A percentile compares a stretch with the other conserved stretches of the same genome.
These are phyloP conservation scores for Acanthamoeba castellanii DNA, from an alignment of 208 protist genomes.

Conservation along the genomic window DNA sequence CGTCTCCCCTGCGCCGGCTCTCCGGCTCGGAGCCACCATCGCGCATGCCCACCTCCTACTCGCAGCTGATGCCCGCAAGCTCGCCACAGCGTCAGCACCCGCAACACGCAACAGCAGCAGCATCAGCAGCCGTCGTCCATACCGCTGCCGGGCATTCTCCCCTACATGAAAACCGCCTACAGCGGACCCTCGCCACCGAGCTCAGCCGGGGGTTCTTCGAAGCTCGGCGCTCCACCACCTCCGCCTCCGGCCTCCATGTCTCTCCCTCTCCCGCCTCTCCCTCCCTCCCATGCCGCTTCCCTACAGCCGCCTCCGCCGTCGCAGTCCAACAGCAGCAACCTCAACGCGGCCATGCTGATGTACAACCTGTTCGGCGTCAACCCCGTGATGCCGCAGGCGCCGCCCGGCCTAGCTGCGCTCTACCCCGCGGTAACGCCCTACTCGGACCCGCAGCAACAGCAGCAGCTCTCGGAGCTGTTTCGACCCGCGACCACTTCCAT, in stretches of 20 bases:
- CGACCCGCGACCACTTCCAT: neutral
- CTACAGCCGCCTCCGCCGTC: neutral
- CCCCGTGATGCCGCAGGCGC: neutral
- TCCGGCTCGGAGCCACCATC: neutral
- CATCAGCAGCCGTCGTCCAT: neutral
- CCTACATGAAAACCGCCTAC: conserved; percentile 22
- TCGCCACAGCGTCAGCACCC: neutral
- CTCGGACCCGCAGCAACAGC: neutral
- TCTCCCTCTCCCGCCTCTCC: neutral
- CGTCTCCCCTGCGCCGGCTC: neutral
- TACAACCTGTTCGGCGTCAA: conserved; percentile 6
- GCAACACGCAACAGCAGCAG: neutral
- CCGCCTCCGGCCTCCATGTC: neutral
- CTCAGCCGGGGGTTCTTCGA: neutral
- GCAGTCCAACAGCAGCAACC: neutral
- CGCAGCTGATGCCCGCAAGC: neutral
- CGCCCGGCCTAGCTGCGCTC: neutral
- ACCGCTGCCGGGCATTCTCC: conserved; percentile 28
- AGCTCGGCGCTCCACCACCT: neutral
- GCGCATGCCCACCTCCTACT: neutral
- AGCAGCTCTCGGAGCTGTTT: neutral
- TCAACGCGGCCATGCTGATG: conserved; percentile 31
- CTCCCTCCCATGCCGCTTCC: neutral
- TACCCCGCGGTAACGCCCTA: neutral
- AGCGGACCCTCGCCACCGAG: neutral